Evolutionary conservation across 441 rosid genomes (phyloP).

Genomic region (Adansonia rubrostipa): DNA sequence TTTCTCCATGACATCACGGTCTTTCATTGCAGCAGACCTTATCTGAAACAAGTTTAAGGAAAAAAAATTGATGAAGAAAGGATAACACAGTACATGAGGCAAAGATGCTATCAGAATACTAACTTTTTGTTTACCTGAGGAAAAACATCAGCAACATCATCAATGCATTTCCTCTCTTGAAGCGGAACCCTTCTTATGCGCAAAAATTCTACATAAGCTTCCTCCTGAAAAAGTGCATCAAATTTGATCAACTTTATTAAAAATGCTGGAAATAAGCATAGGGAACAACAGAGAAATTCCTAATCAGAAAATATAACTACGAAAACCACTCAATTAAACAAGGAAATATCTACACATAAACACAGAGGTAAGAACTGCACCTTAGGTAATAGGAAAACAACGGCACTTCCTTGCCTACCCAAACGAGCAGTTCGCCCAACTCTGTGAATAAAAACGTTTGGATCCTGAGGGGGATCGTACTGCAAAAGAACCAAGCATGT

Average conservation of each 20-base stretch:
- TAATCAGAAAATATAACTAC: not conserved
- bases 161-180: conserved; percentile 54
- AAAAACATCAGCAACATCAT: conserved; percentile 64
- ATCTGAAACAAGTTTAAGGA: conserved; percentile 53
- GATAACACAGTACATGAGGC: not conserved
- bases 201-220: conserved; percentile 84
- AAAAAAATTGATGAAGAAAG: conserved; percentile 18
- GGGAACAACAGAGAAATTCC: not conserved
- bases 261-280: not conserved
- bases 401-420: conserved; percentile 79
- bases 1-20: conserved; percentile 90
- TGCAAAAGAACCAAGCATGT: conserved; percentile 41
- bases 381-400: conserved; percentile 76
- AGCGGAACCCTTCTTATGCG: conserved; percentile 69
- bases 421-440: conserved; percentile 92
- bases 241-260: conserved; percentile 20
- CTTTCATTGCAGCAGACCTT: conserved; percentile 68
- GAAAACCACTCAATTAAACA: not conserved
- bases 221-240: conserved; percentile 59
- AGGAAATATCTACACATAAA: not conserved
- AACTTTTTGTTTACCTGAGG: conserved; percentile 53
- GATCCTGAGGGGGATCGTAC: conserved; percentile 95
- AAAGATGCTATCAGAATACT: not conserved
- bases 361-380: conserved; percentile 35
- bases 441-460: conserved; percentile 79